Percentiles rank a stretch among this genome's conserved stretches.
Conservation (phyloP, 768 basidiomycete species). For the Daedaleopsis nitida region DNA sequence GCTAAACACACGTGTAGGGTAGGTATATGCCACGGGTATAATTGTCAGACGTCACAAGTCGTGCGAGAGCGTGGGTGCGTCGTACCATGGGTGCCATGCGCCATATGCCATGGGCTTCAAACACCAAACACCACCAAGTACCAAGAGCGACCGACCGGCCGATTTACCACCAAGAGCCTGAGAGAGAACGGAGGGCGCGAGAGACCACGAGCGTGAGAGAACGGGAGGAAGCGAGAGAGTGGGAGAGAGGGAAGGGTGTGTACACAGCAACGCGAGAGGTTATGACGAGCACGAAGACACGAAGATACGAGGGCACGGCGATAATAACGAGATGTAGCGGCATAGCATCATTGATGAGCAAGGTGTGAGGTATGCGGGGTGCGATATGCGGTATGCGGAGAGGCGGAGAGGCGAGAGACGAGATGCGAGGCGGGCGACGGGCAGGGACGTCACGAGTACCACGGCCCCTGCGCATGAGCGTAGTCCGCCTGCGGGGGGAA, state of each 20-base stretch:
- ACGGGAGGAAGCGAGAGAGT: background rate
- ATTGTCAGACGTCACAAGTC: conserved; percentile 4
- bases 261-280: conserved; percentile 3
- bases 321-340: background rate
- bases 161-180: background rate
- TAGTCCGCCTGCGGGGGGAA: conserved; percentile 7
- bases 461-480: conserved; percentile 1
- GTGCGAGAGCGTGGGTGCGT: conserved; percentile 10
- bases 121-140: background rate
- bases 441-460: conserved; percentile 9
- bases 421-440: background rate
- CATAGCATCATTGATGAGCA: background rate
- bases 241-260: background rate
- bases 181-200: background rate
- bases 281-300: background rate
- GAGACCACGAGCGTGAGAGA: background rate
- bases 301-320: background rate
- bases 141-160: background rate
- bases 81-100: background rate
- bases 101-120: background rate
- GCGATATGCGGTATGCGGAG: background rate
- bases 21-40: conserved; percentile 18
- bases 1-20: conserved; percentile 7
- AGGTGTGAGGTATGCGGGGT: background rate
- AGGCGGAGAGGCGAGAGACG: background rate